phyloP scores from a whole-genome alignment of 169 alveolate species.

The Amoebophrya sp. region DNA sequence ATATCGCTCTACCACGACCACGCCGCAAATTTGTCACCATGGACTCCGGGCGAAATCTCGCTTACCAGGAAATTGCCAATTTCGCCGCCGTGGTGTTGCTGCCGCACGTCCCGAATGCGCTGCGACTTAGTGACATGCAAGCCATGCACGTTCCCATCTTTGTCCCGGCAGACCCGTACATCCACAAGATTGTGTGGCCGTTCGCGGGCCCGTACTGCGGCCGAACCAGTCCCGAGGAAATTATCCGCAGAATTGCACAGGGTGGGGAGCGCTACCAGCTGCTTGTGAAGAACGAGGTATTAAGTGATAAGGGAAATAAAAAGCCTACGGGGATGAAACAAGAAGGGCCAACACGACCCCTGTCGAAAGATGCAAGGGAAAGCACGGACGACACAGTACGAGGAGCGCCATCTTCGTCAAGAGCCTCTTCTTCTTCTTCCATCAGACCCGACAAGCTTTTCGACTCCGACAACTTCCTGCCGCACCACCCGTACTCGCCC shows the following conservation, averaged over 20 bases:
- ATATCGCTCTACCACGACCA: too few species aligned
- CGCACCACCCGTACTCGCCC: background rate
- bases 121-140: background rate
- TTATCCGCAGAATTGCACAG: background rate
- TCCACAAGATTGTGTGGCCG: conserved; percentile 13
- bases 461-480: background rate
- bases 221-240: background rate
- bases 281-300: too few species aligned
- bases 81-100: background rate
- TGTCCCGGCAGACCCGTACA: background rate
- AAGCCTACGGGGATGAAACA: too few species aligned
- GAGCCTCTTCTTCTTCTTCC: too few species aligned
- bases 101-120: background rate
- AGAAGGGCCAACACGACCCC: too few species aligned
- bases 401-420: too few species aligned
- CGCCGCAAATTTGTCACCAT: background rate
- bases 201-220: conserved; percentile 21
- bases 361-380: too few species aligned
- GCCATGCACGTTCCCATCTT: background rate
- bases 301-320: too few species aligned
- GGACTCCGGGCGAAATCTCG: background rate
- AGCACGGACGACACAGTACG: too few species aligned
- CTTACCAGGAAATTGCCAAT: background rate
- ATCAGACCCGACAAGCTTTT: background rate
- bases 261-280: too few species aligned